A percentile compares a stretch with the other conserved stretches of the same genome.
Evolutionary conservation across 2,329 filamentous ascomycete genomes (phyloP).

Genomic region (Cercospora berteroae): DNA sequence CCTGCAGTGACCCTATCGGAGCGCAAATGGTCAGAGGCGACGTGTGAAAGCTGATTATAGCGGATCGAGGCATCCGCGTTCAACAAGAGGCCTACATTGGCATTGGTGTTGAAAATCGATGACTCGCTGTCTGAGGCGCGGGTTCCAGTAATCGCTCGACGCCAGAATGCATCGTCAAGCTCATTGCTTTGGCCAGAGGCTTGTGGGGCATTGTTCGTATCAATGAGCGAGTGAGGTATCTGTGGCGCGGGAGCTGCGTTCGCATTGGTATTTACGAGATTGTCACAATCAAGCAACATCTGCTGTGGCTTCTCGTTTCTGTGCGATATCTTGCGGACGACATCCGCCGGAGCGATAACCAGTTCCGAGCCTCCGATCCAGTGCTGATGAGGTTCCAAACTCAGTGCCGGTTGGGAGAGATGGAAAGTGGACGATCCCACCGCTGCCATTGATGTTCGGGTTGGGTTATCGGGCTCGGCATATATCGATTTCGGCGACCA

Average conservation of each 20-base stretch:
- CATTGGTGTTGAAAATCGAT: not conserved
- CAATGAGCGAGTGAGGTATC: not conserved
- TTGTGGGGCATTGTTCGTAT: not conserved
- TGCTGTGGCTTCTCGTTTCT: not conserved
- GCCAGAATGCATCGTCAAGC: not conserved
- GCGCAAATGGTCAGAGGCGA: not conserved
- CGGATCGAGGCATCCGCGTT: not conserved
- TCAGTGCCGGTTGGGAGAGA: conserved; percentile 11
- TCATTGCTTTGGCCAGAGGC: not conserved
- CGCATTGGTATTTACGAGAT: not conserved
- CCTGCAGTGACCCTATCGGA: not conserved
- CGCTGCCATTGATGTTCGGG: conserved; percentile 11
- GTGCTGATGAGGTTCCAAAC: not conserved
- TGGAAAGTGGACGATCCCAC: conserved; percentile 26
- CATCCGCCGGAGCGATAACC: not conserved
- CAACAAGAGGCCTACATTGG: not conserved
- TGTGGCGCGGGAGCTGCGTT: not conserved
- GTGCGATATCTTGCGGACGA: not conserved
- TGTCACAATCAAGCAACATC: not conserved
- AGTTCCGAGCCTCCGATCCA: not conserved
- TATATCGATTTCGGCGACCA: not conserved
- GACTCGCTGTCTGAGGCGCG: not conserved
- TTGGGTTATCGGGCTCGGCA: conserved; percentile 21
- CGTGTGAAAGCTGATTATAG: not conserved
- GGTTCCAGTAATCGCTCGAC: not conserved